Evolutionary conservation across 179 eudicot genomes (phyloP), one percentile per base, ranked within the genome.

Genomic region (Amaranthus tricolor): DNA sequence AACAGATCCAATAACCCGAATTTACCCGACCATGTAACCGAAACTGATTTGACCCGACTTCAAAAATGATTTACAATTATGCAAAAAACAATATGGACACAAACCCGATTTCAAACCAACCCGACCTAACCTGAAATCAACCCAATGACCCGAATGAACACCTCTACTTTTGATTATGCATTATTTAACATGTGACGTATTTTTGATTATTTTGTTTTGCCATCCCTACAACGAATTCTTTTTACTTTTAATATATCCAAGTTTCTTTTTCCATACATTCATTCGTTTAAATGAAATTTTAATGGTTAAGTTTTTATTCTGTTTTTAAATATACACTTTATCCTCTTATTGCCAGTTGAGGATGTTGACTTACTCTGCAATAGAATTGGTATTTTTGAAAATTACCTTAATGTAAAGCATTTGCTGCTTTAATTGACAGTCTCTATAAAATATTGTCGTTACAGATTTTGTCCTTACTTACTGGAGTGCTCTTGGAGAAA

Each of bases 401-500:
- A 13, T 17, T 6, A 5, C 40, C 40, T 31, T 31, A 31, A 31
- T 31, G 40, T 31, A 31, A 31, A 31, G 40, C 40, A 31, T 31
- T 31, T 58, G 59, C 53, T 43, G 43, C 56, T 53, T 76, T 66
- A 54, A 20, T 12, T 47, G 55, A 68, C 20, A n/a, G 2, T 43
- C 49, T 61, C 56, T n/a, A 5, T 73, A 53, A 5, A 11, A 20
- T 58, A 55, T 76, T 48, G 63, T 79, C 56, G 70, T 82, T 86
- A 72, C 90, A 95, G 99, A 84, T 95, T 80, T 77, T 95, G 78
- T 83, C 92, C 70, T 81, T 93, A 81, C 61, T 93, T 72, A 76
- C 97, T 9, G 99, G 94, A 76, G 98, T 91, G 19, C 81, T 95
- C 74, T 86, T 93, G 79, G 99, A 95, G 78, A 95, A 93, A 77